Evolutionary conservation across 192 early-diverging fungal genomes (phyloP), one percentile per base, ranked within the genome.

Genomic region (Lobosporangium transversale): DNA sequence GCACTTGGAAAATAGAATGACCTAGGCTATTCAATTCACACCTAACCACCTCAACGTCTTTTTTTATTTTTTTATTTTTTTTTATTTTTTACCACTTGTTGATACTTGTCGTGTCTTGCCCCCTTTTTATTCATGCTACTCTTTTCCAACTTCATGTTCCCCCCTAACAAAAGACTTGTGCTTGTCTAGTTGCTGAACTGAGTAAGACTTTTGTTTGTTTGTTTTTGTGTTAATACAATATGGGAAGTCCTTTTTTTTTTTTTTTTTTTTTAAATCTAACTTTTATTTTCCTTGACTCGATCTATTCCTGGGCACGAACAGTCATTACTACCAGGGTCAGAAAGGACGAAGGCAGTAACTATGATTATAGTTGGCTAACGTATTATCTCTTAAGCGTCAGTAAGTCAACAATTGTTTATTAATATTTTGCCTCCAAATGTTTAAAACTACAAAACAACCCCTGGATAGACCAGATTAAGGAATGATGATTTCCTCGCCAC

Each of bases 321-420:
- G 61, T 65, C 47, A 65, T 49, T 20, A 74, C 62, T 21, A 21
- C 42, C 42, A 66, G 21, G 31, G 37, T 42, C 47, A 59, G 30
- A 23, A 70, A 70, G 33, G 35, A 12, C 30, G 44, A 70, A n/a
- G 59, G 53, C 20, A 23, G 32, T 15, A 33, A 32, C 11, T 76
- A 62, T 24, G 53, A 66, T 23, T 67, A 35, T 17, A 62, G 36
- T 29, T 76, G 73, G 73, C 20, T 76, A 23, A 62, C 58, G 4
- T 76, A 76, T 54, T 76, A 76, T 59, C 53, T 76, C 30, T 33
- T 76, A 24, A 43, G 33, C 24, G 20, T 62, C 47, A 45, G 73
- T 76, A 67, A 76, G 73, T 66, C 1, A 36, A n/a, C 9, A 31
- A 17, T 44, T 33, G 4, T 29, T 26, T 32, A 5, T 52, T 18